Evolutionary conservation across 495 filamentous ascomycete species (phyloP), one percentile per base, ranked within the genome.

Genomic region (Neurospora africana): DNA sequence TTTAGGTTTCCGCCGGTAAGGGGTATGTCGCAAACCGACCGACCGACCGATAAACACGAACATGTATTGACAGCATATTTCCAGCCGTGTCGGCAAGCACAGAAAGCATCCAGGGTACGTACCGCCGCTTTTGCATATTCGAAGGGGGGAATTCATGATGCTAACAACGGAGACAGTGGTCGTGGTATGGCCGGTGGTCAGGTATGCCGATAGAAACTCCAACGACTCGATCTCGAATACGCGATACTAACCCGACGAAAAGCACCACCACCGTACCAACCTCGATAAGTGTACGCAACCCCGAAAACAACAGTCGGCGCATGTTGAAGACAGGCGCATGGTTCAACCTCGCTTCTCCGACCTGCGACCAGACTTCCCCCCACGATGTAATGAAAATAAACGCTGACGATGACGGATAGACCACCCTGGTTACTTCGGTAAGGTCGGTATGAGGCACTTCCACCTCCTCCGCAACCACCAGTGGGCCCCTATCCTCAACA

Each of bases 111-210:
- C 78, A 35, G 78, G 53, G 53, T 65, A 65, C 53, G 53, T 65
- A 33, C 27, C 53, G 13, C 23, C 53, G 30, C 27, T 65, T 61
- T 7, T 33, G 15, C 27, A 65, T 9, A 33, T 33, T 65, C 4
- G 53, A 65, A 65, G 13, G 15, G 53, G 53, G 53, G 27, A 35
- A 33, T 19, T 17, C 13, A 33, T 65, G 53, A 65, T 65, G 53
- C 53, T 65, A 65, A 65, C 53, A 65, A 65, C 7, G 27, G 27
- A 27, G 35, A 65, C 13, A 65, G 78, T 79, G 78, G 78, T 79
- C 78, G 78, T 79, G 78, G 78, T 80, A 80, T 80, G 78, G 78
- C 78, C 77, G 78, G 78, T 80, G 78, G 78, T 77, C 78, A 80
- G 73, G 78, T 79, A 77, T 74, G 78, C 69, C 68, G 68, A 73